Percentiles rank a stretch among this genome's conserved stretches.
Conservation (phyloP, 2,329 filamentous ascomycete species). For the Trichoderma sp. region DNA sequence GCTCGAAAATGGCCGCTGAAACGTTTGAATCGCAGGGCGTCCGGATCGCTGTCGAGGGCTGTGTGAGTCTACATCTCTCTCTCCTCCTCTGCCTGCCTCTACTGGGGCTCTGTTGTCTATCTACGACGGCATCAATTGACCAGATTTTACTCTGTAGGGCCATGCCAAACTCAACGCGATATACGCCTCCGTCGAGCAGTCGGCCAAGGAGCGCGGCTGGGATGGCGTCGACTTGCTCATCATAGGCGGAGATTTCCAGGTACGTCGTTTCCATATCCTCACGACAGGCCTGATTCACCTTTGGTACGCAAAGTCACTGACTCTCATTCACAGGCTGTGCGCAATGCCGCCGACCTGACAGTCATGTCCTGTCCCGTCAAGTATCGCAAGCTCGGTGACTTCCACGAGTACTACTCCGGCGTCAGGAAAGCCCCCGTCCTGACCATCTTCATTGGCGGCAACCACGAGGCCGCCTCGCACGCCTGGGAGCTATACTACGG, state of each 20-base stretch:
- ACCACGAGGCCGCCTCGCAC: conserved; percentile 91
- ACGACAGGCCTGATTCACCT: background rate
- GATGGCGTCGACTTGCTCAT: conserved; percentile 83
- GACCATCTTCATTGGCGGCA: conserved; percentile 90
- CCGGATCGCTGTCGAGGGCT: conserved; percentile 83
- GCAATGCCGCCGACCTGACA: conserved; percentile 84
- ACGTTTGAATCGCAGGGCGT: conserved; percentile 53
- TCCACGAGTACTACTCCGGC: conserved; percentile 91
- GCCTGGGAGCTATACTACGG: conserved; percentile 93
- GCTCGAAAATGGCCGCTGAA: conserved; percentile 38
- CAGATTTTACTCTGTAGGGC: conserved; percentile 57
- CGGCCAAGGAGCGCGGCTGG: conserved; percentile 75
- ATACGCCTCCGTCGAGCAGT: conserved; percentile 73
- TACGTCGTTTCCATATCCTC: conserved; percentile 39
- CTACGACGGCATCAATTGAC: conserved; percentile 31
- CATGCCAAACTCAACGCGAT: conserved; percentile 92
- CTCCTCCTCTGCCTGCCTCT: too few species aligned
- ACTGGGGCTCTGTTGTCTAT: background rate
- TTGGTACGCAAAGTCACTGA: background rate
- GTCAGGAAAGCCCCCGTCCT: conserved; percentile 76
- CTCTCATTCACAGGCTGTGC: conserved; percentile 63
- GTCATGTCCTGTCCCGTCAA: conserved; percentile 89
- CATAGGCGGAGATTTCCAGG: conserved; percentile 95
- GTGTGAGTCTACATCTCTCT: conserved; percentile 58
- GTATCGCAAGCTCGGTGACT: conserved; percentile 86